phyloP scores from a whole-genome alignment of 805 yeast genomes.

The Metschnikowia borealis region DNA sequence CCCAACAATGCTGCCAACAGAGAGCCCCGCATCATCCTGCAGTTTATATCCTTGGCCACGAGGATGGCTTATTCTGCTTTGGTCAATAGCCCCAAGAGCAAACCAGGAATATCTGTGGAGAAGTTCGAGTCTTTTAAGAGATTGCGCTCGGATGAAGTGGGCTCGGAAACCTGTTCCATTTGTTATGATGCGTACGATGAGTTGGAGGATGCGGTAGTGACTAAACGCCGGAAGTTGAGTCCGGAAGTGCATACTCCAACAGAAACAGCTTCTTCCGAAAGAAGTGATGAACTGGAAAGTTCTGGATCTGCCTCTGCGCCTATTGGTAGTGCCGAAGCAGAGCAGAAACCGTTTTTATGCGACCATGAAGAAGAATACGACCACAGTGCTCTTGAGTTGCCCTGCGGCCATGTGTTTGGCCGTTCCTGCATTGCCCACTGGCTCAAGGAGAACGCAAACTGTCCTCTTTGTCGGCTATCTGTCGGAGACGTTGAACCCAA shows the following conservation, averaged over 20 bases:
- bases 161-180: slow-evolving; percentile 50
- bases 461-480: slow-evolving; percentile 78
- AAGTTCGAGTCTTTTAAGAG: slow-evolving; percentile 50
- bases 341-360: slow-evolving; percentile 12
- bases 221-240: slow-evolving; percentile 16
- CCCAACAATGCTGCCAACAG: slow-evolving; percentile 62
- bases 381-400: slow-evolving; percentile 71
- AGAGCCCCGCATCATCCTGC: slow-evolving; percentile 57
- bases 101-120: slow-evolving; percentile 51
- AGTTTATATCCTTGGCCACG: slow-evolving; percentile 62
- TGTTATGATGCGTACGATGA: slow-evolving; percentile 51
- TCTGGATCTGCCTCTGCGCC: background rate
- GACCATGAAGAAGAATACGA: slow-evolving; percentile 14
- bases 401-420: slow-evolving; percentile 88
- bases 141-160: slow-evolving; percentile 20
- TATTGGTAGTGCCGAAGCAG: slow-evolving; percentile 1
- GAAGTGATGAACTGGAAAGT: slow-evolving; percentile 1
- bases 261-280: slow-evolving; percentile 12
- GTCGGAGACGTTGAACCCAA: slow-evolving; percentile 11
- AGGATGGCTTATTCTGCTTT: slow-evolving; percentile 64
- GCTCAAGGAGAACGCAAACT: slow-evolving; percentile 68
- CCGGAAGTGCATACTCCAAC: slow-evolving; percentile 9
- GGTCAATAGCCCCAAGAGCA: slow-evolving; percentile 44
- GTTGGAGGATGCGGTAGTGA: slow-evolving; percentile 4
- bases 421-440: slow-evolving; percentile 79